Evolutionary conservation across 2,329 filamentous ascomycete species (phyloP).

Genomic region (Nothophaeocryptopus gaeumannii): DNA sequence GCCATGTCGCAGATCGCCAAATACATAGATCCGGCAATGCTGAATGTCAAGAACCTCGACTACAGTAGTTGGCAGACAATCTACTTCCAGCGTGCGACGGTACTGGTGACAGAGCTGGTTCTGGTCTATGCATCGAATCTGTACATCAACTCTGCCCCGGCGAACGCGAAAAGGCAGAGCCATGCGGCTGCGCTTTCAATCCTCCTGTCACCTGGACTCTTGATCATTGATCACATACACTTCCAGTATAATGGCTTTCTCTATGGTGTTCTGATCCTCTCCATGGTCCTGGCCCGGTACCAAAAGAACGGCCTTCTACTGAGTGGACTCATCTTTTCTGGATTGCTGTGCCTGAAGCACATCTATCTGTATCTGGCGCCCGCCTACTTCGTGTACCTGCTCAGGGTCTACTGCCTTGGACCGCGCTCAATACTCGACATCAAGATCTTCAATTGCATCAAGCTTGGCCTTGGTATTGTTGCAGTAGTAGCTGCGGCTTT

Average conservation of each 20-base stretch:
- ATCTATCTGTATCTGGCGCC: slow-evolving; percentile 96
- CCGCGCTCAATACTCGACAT: slow-evolving; percentile 72
- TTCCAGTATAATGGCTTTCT: slow-evolving; percentile 99
- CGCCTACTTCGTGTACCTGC: slow-evolving; percentile 89
- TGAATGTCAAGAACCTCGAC: slow-evolving; percentile 73
- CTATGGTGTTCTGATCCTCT: slow-evolving; percentile 85
- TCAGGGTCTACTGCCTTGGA: slow-evolving; percentile 85
- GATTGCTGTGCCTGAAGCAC: slow-evolving; percentile 89
- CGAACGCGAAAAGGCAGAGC: slow-evolving; percentile 66
- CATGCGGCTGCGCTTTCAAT: slow-evolving; percentile 87
- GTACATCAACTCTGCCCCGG: slow-evolving; percentile 70
- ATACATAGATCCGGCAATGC: slow-evolving; percentile 75
- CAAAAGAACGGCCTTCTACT: slow-evolving; percentile 69
- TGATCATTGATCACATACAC: slow-evolving; percentile 98
- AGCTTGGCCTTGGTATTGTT: slow-evolving; percentile 71
- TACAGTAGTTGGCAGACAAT: slow-evolving; percentile 93
- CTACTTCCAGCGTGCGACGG: slow-evolving; percentile 87
- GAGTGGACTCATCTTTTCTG: slow-evolving; percentile 80
- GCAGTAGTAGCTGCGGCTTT: slow-evolving; percentile 77
- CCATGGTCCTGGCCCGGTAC: slow-evolving; percentile 72
- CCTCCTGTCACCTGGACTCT: slow-evolving; percentile 82
- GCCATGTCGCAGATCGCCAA: slow-evolving; percentile 75
- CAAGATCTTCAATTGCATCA: slow-evolving; percentile 74
- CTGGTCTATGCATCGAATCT: slow-evolving; percentile 77
- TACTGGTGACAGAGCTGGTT: slow-evolving; percentile 80